Evolutionary conservation across 2,329 filamentous ascomycete species (phyloP), one percentile per base, ranked within the genome.

Genomic region (Teratosphaeria zuluensis): DNA sequence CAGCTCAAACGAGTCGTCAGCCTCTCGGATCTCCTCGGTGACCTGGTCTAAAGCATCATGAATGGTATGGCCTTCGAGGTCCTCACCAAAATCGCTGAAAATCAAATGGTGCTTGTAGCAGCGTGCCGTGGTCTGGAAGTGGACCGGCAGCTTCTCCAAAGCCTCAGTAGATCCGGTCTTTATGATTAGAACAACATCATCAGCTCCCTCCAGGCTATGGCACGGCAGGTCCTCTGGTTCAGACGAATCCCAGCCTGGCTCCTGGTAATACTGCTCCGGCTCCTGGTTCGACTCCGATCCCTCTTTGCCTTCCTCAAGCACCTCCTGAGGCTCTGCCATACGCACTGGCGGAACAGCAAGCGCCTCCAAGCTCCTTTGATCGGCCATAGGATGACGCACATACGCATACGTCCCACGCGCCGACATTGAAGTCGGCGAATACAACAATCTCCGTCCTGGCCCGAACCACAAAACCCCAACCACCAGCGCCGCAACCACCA

Each of bases 161-260:
- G 80, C 76, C 64, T 84, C 81, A 7, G 80, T 81, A 19, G 81
- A 81, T 57, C 82, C 82, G 0, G 82, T 84, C 63, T 53, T 53
- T 19, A 53, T 53, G 52, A 53, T 53, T 6, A 53, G 16, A 53
- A 53, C 52, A n/a, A 53, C 21, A 53, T 53, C 52, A 19, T 53
- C 21, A 14, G 52, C 52, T n/a, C 52, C 52, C 19, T 53, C 21
- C 14, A 53, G 52, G 24, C 52, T n/a, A 30, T n/a, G n/a, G 32
- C 52, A 53, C 5, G 52, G 32, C 21, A 48, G 42, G 19, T 3
- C 9, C n/a, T 48, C 42, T 21, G 9, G 42, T n/a, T 1, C 9
- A 16, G 6, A 48, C n/a, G 42, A 48, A 19, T 21, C 19, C 8
- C 16, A 5, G 19, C n/a, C 9, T 21, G n/a, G 42, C 42, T 21